Evolutionary conservation across 148 eudicot species (phyloP).

Genomic region (Cornus controversa): DNA sequence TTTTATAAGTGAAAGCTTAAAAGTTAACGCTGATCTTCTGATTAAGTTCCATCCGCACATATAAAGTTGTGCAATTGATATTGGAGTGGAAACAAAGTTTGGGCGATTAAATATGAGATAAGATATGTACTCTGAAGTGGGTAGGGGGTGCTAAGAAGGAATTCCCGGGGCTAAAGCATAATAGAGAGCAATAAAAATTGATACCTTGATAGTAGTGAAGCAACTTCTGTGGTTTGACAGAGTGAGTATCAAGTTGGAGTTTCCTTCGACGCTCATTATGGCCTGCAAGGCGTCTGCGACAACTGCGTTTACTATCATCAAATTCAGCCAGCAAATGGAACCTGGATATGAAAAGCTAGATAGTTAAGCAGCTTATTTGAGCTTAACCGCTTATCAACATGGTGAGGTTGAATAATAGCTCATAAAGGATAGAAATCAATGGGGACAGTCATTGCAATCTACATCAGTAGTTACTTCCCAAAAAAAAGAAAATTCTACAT

Average conservation of each 20-base stretch:
- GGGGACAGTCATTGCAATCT: background rate
- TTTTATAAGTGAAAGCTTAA: background rate
- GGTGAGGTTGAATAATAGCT: background rate
- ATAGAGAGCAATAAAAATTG: background rate
- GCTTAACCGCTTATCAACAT: background rate
- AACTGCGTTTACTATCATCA: constrained; percentile 83
- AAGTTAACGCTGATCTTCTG: background rate
- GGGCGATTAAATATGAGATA: no score
- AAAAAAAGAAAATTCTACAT: no score
- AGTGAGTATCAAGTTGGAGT: constrained; percentile 39
- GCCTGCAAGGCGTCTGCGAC: constrained; percentile 79
- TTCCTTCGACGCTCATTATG: constrained; percentile 79
- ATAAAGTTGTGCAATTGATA: background rate
- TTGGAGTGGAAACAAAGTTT: background rate
- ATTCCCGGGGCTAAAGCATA: background rate
- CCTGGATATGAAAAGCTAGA: constrained; percentile 29
- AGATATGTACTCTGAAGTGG: no score
- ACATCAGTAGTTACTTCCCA: no score
- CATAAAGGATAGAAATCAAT: background rate
- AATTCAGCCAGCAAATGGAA: constrained; percentile 73
- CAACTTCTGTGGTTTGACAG: constrained; percentile 36
- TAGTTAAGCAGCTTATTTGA: background rate
- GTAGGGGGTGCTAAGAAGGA: background rate
- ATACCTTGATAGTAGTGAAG: constrained; percentile 33
- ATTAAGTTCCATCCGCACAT: background rate